A percentile compares a stretch with the other conserved stretches of the same genome.
Evolutionary conservation across 805 yeast species (phyloP).

Genomic region (Lachancea waltii): DNA sequence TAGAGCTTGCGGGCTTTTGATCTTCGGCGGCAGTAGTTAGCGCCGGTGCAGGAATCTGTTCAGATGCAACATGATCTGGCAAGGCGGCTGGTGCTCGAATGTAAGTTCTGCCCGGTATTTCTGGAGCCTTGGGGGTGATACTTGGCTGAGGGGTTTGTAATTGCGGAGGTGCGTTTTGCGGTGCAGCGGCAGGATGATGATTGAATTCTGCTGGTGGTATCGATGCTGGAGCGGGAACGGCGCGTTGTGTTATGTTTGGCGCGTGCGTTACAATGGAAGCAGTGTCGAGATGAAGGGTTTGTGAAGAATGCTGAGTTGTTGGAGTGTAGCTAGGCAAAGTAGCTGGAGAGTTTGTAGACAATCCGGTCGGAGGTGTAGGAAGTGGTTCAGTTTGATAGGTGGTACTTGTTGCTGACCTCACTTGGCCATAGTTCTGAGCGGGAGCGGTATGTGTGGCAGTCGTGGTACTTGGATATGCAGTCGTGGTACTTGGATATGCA

Average conservation of each 20-base stretch:
- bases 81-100: conserved; percentile 7
- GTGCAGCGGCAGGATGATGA: neutral
- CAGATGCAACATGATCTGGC: conserved; percentile 1
- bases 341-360: no score
- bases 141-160: neutral
- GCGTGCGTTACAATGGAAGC: neutral
- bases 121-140: conserved; percentile 2
- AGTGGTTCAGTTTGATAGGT: no score
- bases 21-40: neutral
- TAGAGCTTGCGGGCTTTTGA: conserved; percentile 5
- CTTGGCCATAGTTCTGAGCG: no score
- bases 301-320: neutral
- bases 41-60: neutral
- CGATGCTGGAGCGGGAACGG: neutral
- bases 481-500: no score
- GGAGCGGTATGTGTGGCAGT: no score
- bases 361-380: no score
- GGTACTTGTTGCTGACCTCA: no score
- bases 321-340: no score
- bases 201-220: neutral
- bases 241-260: neutral
- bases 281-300: conserved; percentile 1
- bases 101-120: conserved; percentile 4
- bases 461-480: no score
- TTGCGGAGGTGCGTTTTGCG: neutral